Evolutionary conservation across 108 stramenopile species (phyloP), one percentile per base, ranked within the genome.

Genomic region (Nannochloropsis oceanica): DNA sequence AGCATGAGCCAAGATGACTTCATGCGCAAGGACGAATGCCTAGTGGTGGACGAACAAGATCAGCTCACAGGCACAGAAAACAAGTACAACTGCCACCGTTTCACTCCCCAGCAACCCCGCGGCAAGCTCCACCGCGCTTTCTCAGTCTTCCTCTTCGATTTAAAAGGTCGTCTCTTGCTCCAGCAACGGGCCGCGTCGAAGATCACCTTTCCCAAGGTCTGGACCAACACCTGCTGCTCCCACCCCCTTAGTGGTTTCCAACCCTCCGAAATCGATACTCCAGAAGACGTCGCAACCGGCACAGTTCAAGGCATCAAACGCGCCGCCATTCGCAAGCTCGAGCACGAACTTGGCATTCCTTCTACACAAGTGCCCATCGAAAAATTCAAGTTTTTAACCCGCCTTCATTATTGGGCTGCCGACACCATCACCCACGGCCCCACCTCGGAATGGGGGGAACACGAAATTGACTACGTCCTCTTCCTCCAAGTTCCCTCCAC

Each of bases 221-320:
- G 99, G 99, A 98, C 99, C 79, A 99, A 99, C 90, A 99, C 99
- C 25, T 99, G 99, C 86, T 99, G 99, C 87, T 93, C 93, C 12
- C 99, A 99, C 90, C 99, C 98, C 0, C 89, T 99, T 81, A 94
- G 89, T 81, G 92, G 92, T 27, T 90, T 90, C 91, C 90, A 92
- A 7, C 89, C 92, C 26, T 43, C 79, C 20, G 44, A 88, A 84
- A 79, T 90, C 43, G 91, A 91, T 50, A 26, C 12, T 12, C 85
- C 85, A 13, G 85, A 89, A 27, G 90, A 84, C 43, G 27, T 91
- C 26, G 43, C 43, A 13, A 26, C 50, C 42, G 91, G 91, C 7
- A 87, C 27, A 24, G 91, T 90, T 25, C 83, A 85, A 24, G 99
- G 99, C 24, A 97, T 94, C 8, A 98, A 96, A 87, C 82, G 94